Evolutionary conservation across 768 basidiomycete genomes (phyloP).

Genomic region (Tricholoma matsutake): DNA sequence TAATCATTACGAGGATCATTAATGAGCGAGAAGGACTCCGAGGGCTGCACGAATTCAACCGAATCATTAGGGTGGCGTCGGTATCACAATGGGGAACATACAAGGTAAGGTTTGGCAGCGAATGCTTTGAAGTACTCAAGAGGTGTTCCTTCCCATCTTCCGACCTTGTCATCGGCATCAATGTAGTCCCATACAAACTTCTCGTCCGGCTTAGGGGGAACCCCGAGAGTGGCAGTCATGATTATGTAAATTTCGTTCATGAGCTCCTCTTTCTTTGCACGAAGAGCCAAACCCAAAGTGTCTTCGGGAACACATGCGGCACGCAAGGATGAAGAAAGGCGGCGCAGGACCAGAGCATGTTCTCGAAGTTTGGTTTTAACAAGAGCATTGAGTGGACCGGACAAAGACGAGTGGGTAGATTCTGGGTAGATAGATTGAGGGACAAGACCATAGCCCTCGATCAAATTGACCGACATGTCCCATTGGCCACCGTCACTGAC

Average conservation of each 20-base stretch:
- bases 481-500: constrained; percentile 93
- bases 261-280: constrained; percentile 81
- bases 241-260: constrained; percentile 83
- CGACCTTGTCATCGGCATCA: constrained; percentile 71
- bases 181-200: constrained; percentile 88
- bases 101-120: constrained; percentile 52
- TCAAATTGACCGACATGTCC: constrained; percentile 77
- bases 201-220: constrained; percentile 71
- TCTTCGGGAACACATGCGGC: constrained; percentile 44
- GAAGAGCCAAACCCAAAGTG: constrained; percentile 50
- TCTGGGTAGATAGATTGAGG: constrained; percentile 85
- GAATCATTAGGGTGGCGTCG: not conserved
- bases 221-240: constrained; percentile 83
- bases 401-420: constrained; percentile 75
- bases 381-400: constrained; percentile 68
- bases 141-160: constrained; percentile 78
- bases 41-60: constrained; percentile 37
- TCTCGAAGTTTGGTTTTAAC: constrained; percentile 92
- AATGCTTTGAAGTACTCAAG: constrained; percentile 74
- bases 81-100: constrained; percentile 25
- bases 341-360: constrained; percentile 79
- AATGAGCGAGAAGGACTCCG: constrained; percentile 87
- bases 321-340: constrained; percentile 52
- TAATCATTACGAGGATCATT: constrained; percentile 91
- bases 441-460: constrained; percentile 78